These are phyloP conservation scores for Phytophthora parvispora DNA, from an alignment of 352 stramenopile genomes.

Conservation along the genomic window DNA sequence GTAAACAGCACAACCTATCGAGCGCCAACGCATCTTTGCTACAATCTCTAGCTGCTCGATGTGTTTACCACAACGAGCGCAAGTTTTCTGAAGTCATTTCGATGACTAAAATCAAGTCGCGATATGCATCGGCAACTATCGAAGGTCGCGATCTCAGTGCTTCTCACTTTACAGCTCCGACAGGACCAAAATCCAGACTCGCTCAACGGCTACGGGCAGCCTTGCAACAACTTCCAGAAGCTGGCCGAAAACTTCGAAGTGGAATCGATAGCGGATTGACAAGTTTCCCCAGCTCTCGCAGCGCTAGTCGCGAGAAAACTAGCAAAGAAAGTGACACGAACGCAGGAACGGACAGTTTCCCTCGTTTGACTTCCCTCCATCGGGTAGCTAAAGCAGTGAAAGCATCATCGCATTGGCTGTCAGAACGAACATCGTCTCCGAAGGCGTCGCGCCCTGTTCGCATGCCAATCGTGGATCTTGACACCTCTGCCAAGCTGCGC, in stretches of 20 bases:
- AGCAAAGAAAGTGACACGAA: not conserved
- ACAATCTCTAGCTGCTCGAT: slow-evolving; percentile 10
- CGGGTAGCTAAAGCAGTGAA: slow-evolving; percentile 3
- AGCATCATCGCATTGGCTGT: not conserved
- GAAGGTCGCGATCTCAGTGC: not conserved
- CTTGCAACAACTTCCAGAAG: not conserved
- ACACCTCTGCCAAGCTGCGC: slow-evolving; percentile 5
- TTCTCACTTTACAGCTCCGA: not conserved
- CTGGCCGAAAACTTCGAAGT: slow-evolving; percentile 1
- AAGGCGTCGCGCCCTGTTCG: not conserved
- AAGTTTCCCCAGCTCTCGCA: slow-evolving; percentile 1
- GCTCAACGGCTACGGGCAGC: slow-evolving; percentile 6
- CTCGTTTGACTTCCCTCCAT: not conserved
- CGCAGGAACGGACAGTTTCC: not conserved
- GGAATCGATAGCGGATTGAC: not conserved
- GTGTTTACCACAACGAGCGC: slow-evolving; percentile 21
- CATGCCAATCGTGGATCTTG: not conserved
- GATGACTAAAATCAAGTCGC: slow-evolving; percentile 13
- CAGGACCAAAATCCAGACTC: not conserved
- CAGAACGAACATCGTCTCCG: not conserved
- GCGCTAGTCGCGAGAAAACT: not conserved
- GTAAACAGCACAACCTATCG: slow-evolving; percentile 15
- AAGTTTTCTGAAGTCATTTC: not conserved
- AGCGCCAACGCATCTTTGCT: slow-evolving; percentile 7
- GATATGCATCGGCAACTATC: slow-evolving; percentile 10